These are phyloP conservation scores for Ophiostoma fasciatum DNA, from an alignment of 2,329 filamentous ascomycete species.

Conservation along the genomic window DNA sequence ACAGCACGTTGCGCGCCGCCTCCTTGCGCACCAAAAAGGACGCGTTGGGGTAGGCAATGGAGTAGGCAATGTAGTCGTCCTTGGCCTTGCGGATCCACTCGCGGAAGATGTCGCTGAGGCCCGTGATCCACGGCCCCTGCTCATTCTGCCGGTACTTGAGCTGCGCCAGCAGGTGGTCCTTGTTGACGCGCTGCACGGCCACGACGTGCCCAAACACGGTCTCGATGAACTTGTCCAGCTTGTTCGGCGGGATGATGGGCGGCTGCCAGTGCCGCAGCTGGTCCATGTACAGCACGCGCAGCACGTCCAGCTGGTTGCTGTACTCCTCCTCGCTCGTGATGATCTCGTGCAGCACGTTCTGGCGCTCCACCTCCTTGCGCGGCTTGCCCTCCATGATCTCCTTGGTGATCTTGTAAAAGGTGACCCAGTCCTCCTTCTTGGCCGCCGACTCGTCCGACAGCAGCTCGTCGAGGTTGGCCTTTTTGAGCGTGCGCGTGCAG, in stretches of 20 bases:
- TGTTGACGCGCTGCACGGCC: slow-evolving; percentile 76
- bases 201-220: slow-evolving; percentile 89
- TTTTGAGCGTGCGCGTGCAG: slow-evolving; percentile 87
- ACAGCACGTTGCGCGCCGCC: slow-evolving; percentile 68
- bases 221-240: slow-evolving; percentile 62
- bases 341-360: slow-evolving; percentile 92
- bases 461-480: slow-evolving; percentile 72
- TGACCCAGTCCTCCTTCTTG: slow-evolving; percentile 69
- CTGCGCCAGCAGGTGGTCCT: slow-evolving; percentile 80
- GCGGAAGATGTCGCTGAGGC: slow-evolving; percentile 92
- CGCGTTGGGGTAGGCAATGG: slow-evolving; percentile 71
- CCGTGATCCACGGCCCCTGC: slow-evolving; percentile 84
- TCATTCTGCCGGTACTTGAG: slow-evolving; percentile 95
- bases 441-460: slow-evolving; percentile 52
- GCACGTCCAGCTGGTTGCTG: slow-evolving; percentile 76
- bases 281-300: slow-evolving; percentile 75
- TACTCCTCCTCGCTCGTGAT: slow-evolving; percentile 85
- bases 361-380: slow-evolving; percentile 81
- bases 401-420: slow-evolving; percentile 72
- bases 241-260: slow-evolving; percentile 65
- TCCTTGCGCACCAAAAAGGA: slow-evolving; percentile 74
- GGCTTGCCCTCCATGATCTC: slow-evolving; percentile 55
- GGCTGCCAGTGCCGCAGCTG: slow-evolving; percentile 58
- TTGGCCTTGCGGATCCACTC: slow-evolving; percentile 97
- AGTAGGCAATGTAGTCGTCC: slow-evolving; percentile 80